Percentiles rank a stretch among this genome's conserved stretches.
Evolutionary conservation across 2,329 filamentous ascomycete species (phyloP).

Genomic region (Aspergillus ochraceoroseus): DNA sequence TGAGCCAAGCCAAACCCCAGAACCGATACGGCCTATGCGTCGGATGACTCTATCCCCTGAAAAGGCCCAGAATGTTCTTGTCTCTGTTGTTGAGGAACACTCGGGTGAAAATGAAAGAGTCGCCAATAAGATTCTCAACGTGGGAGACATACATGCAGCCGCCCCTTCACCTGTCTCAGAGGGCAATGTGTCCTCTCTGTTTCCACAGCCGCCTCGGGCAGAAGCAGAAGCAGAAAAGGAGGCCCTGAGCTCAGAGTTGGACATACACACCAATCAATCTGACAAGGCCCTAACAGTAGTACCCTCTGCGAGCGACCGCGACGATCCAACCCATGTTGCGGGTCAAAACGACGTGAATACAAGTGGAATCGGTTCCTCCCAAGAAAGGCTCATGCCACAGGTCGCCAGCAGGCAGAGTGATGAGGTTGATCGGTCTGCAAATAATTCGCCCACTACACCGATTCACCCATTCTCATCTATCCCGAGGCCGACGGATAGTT

Average conservation of each 20-base stretch:
- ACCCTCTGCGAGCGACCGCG: conserved; percentile 9
- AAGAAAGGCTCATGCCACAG: conserved; percentile 14
- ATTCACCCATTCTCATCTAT: conserved; percentile 36
- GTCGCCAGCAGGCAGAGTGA: conserved; percentile 16
- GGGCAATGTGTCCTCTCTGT: conserved; percentile 19
- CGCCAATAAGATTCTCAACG: conserved; percentile 14
- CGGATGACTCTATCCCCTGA: conserved; percentile 53
- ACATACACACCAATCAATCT: conserved; percentile 38
- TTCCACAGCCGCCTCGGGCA: conserved; percentile 23
- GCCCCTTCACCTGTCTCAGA: conserved; percentile 20
- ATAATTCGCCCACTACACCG: conserved; percentile 22
- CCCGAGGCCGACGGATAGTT: conserved; percentile 37
- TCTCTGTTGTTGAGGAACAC: conserved; percentile 62
- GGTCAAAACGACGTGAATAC: conserved; percentile 9
- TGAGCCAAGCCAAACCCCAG: conserved; percentile 27
- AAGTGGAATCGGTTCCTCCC: conserved; percentile 9
- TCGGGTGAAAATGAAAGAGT: conserved; percentile 38
- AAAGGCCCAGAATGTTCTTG: conserved; percentile 59
- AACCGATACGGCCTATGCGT: conserved; percentile 33
- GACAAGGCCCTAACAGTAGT: conserved; percentile 19
- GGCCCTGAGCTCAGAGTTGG: conserved; percentile 59
- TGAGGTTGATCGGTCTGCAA: conserved; percentile 10
- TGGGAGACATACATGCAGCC: conserved; percentile 23
- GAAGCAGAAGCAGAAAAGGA: conserved; percentile 46
- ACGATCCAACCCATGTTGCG: conserved; percentile 9